Percentiles rank a stretch among this genome's conserved stretches.
These are phyloP conservation scores for Irpex rosettiformis DNA, from an alignment of 1,284 basidiomycete genomes.

Conservation along the genomic window DNA sequence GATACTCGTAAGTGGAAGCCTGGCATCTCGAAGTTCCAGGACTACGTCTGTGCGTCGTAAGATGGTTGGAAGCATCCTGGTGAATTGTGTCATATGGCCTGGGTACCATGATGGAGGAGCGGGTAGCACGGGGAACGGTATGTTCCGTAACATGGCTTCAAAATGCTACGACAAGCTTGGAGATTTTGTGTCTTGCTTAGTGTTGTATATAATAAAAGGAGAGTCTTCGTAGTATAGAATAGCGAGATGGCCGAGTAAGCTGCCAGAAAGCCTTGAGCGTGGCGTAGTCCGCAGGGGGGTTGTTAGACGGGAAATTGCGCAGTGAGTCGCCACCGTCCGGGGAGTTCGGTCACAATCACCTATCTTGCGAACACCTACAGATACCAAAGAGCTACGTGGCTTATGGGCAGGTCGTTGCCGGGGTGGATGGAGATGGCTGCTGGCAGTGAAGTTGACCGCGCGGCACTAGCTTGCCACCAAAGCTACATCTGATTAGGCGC, in stretches of 20 bases:
- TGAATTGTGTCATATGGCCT: slow-evolving; percentile 94
- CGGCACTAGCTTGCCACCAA: slow-evolving; percentile 1
- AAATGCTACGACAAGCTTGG: not conserved
- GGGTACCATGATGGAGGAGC: slow-evolving; percentile 93
- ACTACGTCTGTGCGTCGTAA: slow-evolving; percentile 86
- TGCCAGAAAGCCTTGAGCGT: too few species aligned
- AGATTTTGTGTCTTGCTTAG: slow-evolving; percentile 12
- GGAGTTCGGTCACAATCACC: not conserved
- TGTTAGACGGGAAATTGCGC: too few species aligned
- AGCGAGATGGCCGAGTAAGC: too few species aligned
- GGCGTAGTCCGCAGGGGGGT: too few species aligned
- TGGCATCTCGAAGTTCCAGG: slow-evolving; percentile 91
- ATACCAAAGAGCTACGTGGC: not conserved
- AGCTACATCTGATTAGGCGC: not conserved
- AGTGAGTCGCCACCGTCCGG: not conserved
- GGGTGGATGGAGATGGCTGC: not conserved
- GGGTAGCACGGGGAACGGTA: slow-evolving; percentile 58
- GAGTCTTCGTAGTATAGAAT: too few species aligned
- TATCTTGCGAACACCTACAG: not conserved
- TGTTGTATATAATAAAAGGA: too few species aligned
- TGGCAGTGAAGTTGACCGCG: not conserved
- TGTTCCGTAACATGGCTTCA: slow-evolving; percentile 36
- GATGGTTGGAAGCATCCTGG: slow-evolving; percentile 72
- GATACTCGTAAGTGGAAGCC: slow-evolving; percentile 91
- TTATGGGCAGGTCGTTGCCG: not conserved